A percentile compares a stretch with the other conserved stretches of the same genome.
phyloP scores from a whole-genome alignment of 257 asterid genomes.

The Primulina tabacum region DNA sequence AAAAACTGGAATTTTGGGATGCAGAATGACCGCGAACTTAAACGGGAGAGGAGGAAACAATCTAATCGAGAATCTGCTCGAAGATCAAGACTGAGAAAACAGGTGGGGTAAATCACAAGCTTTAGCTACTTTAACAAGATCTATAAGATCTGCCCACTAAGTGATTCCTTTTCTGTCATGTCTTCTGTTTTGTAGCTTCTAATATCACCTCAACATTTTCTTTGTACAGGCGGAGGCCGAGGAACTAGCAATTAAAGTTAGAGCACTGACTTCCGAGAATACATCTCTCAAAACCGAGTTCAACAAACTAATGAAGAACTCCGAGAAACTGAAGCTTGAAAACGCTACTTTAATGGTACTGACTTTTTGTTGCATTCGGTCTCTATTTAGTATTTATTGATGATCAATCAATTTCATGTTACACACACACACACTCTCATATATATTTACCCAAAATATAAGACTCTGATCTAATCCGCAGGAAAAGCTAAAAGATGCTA shows the following conservation, averaged over 20 bases:
- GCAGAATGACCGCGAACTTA: conserved; percentile 81
- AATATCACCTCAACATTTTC: not conserved
- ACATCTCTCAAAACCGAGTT: conserved; percentile 72
- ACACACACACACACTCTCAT: not conserved
- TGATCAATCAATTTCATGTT: not conserved
- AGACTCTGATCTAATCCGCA: not conserved
- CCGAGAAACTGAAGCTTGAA: conserved; percentile 69
- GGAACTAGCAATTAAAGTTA: conserved; percentile 77
- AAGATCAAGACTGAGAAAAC: conserved; percentile 95
- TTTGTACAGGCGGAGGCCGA: conserved; percentile 79
- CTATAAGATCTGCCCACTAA: not conserved
- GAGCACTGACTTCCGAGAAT: conserved; percentile 62
- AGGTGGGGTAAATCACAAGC: conserved; percentile 42
- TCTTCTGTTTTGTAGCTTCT: not conserved
- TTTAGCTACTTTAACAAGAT: not conserved
- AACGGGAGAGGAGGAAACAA: conserved; percentile 94
- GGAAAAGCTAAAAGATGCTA: not conserved
- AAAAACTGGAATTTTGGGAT: conserved; percentile 8
- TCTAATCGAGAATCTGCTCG: conserved; percentile 98
- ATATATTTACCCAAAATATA: not conserved
- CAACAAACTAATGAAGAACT: conserved; percentile 47
- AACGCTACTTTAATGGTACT: conserved; percentile 64
- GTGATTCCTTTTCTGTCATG: not conserved
- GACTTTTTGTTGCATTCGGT: not conserved
- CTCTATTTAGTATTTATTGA: not conserved